phyloP scores from a whole-genome alignment of 257 asterid genomes.

The Scutellaria galericulata region DNA sequence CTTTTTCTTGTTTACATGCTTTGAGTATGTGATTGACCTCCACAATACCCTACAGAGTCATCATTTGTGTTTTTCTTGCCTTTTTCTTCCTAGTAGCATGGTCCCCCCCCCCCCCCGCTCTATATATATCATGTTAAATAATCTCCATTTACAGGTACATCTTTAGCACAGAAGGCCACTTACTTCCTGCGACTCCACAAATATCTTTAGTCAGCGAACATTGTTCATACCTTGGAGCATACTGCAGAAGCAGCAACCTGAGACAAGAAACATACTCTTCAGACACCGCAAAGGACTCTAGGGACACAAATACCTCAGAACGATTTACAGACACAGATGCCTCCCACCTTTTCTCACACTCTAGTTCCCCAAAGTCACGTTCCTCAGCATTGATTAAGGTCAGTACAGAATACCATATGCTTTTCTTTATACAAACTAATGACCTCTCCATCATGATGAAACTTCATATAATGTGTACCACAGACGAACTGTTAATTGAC shows the following conservation, averaged over 20 bases:
- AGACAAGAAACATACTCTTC: slow-evolving; percentile 49
- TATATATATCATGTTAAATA: background rate
- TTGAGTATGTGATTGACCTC: slow-evolving; percentile 6
- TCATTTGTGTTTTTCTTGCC: background rate
- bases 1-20: background rate
- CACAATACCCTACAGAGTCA: background rate
- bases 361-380: slow-evolving; percentile 45
- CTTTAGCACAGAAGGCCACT: slow-evolving; percentile 98
- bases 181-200: slow-evolving; percentile 90
- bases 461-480: no score
- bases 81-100: background rate
- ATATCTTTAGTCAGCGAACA: slow-evolving; percentile 76
- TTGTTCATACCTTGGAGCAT: slow-evolving; percentile 88
- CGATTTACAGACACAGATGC: slow-evolving; percentile 40
- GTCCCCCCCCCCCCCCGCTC: background rate
- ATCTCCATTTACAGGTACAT: slow-evolving; percentile 65
- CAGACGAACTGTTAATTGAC: background rate
- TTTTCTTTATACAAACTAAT: slow-evolving; percentile 4
- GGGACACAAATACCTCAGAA: slow-evolving; percentile 56
- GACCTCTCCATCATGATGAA: background rate
- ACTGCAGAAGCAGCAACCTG: slow-evolving; percentile 64
- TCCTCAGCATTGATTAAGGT: slow-evolving; percentile 80
- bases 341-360: slow-evolving; percentile 41
- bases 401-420: slow-evolving; percentile 28
- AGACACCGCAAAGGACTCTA: slow-evolving; percentile 40